Evolutionary conservation across 2,329 filamentous ascomycete genomes (phyloP).

Genomic region (Sarocladiaceae sp.): DNA sequence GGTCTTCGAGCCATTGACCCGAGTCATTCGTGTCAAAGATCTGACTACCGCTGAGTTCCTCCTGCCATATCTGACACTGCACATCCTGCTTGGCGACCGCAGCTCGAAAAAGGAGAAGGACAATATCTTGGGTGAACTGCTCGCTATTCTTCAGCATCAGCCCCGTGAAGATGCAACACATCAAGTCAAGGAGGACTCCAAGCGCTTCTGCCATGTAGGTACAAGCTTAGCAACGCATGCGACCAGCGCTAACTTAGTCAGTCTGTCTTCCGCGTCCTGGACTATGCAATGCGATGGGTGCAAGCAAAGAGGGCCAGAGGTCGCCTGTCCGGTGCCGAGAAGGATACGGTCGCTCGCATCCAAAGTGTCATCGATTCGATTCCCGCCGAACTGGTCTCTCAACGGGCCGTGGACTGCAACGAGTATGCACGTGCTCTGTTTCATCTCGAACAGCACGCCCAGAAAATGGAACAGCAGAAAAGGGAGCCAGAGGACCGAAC

Average conservation of each 20-base stretch:
- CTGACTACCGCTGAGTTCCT: constrained; percentile 81
- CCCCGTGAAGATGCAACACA: constrained; percentile 45
- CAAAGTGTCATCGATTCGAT: constrained; percentile 53
- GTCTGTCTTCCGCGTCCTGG: constrained; percentile 84
- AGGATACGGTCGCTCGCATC: constrained; percentile 43
- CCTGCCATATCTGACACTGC: constrained; percentile 79
- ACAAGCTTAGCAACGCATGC: neutral
- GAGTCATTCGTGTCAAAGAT: constrained; percentile 80
- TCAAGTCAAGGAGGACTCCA: constrained; percentile 65
- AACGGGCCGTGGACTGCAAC: constrained; percentile 84
- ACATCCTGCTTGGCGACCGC: constrained; percentile 68
- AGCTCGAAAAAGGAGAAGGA: constrained; percentile 54
- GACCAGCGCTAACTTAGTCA: constrained; percentile 28
- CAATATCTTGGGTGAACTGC: constrained; percentile 66
- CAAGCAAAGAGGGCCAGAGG: constrained; percentile 56
- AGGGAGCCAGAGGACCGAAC: constrained; percentile 48
- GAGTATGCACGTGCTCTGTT: constrained; percentile 90
- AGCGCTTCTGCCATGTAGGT: constrained; percentile 78
- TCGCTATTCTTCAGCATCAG: constrained; percentile 63
- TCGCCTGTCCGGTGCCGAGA: constrained; percentile 29
- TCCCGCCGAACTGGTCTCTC: constrained; percentile 67
- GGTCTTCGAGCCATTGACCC: constrained; percentile 74
- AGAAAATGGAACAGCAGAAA: constrained; percentile 38
- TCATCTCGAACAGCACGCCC: constrained; percentile 87
- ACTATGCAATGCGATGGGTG: constrained; percentile 87